Evolutionary conservation across 2,329 filamentous ascomycete genomes (phyloP), one percentile per base, ranked within the genome.

Genomic region (Neonectria coccinea): DNA sequence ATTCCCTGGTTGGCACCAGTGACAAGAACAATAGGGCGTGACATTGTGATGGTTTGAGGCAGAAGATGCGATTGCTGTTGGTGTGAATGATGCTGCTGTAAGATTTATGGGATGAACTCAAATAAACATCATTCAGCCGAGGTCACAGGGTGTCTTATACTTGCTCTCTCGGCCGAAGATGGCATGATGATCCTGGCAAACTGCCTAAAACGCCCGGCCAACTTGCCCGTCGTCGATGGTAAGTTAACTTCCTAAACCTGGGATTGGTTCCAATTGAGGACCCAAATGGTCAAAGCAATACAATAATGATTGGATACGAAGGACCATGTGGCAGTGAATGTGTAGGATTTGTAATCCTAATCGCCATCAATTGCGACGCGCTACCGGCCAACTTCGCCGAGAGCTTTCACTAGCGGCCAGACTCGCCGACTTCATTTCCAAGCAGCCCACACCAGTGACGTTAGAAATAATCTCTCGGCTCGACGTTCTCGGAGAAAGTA

Each of bases 1-100:
- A 68, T 64, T 22, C 68, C 67, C 31, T 63, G 62, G 48, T 59
- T 69, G 25, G 65, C 54, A 31, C 67, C 68, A 10, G 68, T 68
- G 42, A 70, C 41, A 53, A 70, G 58, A 10, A 44, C 67, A 25
- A 69, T 12, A n/a, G 65, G 41, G 20, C 5, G 36, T n/a, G 36
- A 39, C 36, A 39, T 39, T 16, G 14, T 39, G 36, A 8, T 39
- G 36, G 14, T 7, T 39, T 16, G 6, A 39, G 36, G 36, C 6
- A n/a, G 6, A 39, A 39, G 36, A n/a, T 39, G 14, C 14, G 14
- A 7, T n/a, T 8, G 14, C 7, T 8, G 5, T 16, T 39, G 36
- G 14, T 39, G 14, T 39, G 1, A 7, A 39, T 39, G 36, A 39
- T 39, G 14, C 6, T 16, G 36, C 1, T 16, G 5, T 8, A n/a